Percentiles rank a stretch among this genome's conserved stretches.
Conservation (phyloP, 257 asterid genomes). For the Anisodus acutangulus region DNA sequence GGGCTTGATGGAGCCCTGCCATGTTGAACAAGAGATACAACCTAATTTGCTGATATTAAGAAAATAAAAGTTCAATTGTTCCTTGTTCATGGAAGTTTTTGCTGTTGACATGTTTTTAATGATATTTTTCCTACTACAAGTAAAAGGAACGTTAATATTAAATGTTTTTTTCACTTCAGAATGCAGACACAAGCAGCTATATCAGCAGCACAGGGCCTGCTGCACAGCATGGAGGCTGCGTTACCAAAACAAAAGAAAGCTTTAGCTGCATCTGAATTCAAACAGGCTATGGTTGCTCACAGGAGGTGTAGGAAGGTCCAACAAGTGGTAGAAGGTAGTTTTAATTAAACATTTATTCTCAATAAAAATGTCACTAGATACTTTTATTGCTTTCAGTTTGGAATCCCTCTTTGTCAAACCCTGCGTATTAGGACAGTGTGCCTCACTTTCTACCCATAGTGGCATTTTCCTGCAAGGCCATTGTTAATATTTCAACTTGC, state of each 20-base stretch:
- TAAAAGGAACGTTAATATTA: not conserved
- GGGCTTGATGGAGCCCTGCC: not conserved
- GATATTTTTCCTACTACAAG: not conserved
- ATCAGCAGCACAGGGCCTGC: conserved; percentile 64
- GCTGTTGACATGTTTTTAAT: not conserved
- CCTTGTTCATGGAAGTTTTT: not conserved
- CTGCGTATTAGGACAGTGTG: not conserved
- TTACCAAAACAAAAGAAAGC: conserved; percentile 78
- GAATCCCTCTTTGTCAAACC: not conserved
- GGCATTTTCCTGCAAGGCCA: not conserved
- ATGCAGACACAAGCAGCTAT: conserved; percentile 60
- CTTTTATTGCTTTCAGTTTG: conserved; percentile 3
- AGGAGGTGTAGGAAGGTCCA: conserved; percentile 67
- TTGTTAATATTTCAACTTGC: not conserved
- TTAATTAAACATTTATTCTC: conserved; percentile 8
- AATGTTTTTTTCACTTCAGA: conserved; percentile 45
- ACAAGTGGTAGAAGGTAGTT: conserved; percentile 54
- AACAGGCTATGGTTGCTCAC: conserved; percentile 68
- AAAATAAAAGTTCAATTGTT: not conserved
- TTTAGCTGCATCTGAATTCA: conserved; percentile 62
- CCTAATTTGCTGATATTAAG: not conserved
- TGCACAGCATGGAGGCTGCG: conserved; percentile 72
- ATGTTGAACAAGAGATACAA: not conserved
- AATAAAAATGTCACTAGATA: not conserved
- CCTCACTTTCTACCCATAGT: not conserved